phyloP scores from a whole-genome alignment of 768 basidiomycete species.

The Calocybe indica region DNA sequence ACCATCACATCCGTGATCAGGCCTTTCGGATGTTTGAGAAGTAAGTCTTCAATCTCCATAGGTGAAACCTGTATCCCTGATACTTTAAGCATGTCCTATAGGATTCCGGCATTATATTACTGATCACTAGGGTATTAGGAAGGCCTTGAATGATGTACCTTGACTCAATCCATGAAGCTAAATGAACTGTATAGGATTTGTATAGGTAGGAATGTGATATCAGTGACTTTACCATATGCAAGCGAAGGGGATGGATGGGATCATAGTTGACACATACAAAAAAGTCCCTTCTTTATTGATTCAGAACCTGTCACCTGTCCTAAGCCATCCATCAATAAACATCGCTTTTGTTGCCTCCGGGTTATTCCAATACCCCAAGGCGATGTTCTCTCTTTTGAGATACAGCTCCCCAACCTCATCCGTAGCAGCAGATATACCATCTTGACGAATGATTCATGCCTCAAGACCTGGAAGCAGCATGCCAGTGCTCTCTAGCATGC shows the following conservation, averaged over 20 bases:
- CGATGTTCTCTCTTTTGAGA: conserved; percentile 46
- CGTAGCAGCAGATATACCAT: conserved; percentile 41
- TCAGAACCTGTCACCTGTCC: conserved; percentile 66
- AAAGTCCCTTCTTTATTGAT: conserved; percentile 57
- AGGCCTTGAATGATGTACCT: conserved; percentile 33
- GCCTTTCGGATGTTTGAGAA: conserved; percentile 58
- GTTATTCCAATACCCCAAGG: conserved; percentile 71
- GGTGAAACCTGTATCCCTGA: conserved; percentile 80
- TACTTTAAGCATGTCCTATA: conserved; percentile 75
- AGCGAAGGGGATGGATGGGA: too few relatives aligned
- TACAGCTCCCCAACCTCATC: conserved; percentile 64
- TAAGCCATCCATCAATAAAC: conserved; percentile 69
- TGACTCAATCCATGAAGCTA: conserved; percentile 73
- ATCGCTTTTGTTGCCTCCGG: conserved; percentile 58
- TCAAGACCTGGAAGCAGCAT: conserved; percentile 56
- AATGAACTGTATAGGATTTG: neutral
- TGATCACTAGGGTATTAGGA: neutral
- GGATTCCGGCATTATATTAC: neutral
- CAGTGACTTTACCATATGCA: too few relatives aligned
- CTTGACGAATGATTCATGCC: conserved; percentile 45
- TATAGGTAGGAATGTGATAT: neutral
- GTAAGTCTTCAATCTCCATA: conserved; percentile 64
- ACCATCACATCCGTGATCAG: conserved; percentile 65
- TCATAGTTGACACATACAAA: conserved; percentile 45
- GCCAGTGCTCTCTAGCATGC: conserved; percentile 41